Evolutionary conservation across 2,329 filamentous ascomycete genomes (phyloP).

Genomic region (Zymoseptoria tritici): DNA sequence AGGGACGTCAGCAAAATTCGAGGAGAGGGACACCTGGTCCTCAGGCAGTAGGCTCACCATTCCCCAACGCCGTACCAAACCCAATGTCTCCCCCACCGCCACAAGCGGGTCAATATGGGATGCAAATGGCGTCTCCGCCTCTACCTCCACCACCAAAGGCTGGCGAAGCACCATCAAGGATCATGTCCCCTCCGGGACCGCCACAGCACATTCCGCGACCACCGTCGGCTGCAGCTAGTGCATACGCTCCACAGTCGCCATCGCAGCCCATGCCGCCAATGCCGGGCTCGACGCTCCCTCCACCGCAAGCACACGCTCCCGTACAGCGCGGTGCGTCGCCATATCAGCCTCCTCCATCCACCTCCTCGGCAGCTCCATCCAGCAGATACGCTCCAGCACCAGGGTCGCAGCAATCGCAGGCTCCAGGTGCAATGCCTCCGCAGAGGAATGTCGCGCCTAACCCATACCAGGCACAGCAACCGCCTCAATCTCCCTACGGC

Average conservation of each 20-base stretch:
- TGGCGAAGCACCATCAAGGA: conserved; percentile 54
- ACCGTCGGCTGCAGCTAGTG: conserved; percentile 50
- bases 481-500: conserved; percentile 30
- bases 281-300: conserved; percentile 36
- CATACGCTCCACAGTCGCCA: conserved; percentile 58
- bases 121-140: conserved; percentile 59
- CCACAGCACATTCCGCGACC: conserved; percentile 39
- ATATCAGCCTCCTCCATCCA: conserved; percentile 70
- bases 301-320: conserved; percentile 47
- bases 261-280: conserved; percentile 24
- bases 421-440: conserved; percentile 30
- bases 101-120: conserved; percentile 48
- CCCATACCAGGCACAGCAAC: conserved; percentile 33
- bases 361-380: conserved; percentile 53
- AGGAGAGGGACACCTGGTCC: conserved; percentile 66
- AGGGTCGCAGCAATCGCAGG: conserved; percentile 44
- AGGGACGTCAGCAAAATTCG: conserved; percentile 53
- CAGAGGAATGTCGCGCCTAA: conserved; percentile 40
- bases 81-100: conserved; percentile 49
- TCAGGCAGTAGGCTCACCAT: conserved; percentile 65
- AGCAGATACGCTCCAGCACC: conserved; percentile 68
- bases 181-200: conserved; percentile 61
- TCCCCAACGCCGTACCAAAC: conserved; percentile 55
- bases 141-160: conserved; percentile 81
- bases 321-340: conserved; percentile 72